These are phyloP conservation scores for Malus fusca DNA, from an alignment of 306 rosid species.

Conservation along the genomic window DNA sequence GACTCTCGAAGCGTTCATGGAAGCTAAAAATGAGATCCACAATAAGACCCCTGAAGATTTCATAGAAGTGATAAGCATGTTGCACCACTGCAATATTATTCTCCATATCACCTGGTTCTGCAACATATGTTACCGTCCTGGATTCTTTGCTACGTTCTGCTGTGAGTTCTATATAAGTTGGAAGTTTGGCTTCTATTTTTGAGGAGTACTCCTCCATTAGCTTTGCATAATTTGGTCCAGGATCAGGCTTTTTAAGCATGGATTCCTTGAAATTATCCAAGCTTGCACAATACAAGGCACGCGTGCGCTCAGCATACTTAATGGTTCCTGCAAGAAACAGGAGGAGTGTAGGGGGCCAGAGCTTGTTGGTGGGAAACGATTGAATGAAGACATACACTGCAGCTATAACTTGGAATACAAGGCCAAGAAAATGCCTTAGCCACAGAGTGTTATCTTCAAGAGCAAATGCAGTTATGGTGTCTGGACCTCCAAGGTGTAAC, in stretches of 20 bases:
- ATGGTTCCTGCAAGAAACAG: constrained; percentile 32
- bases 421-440: constrained; percentile 39
- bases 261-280: constrained; percentile 20
- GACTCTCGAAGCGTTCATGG: constrained; percentile 25
- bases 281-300: constrained; percentile 30
- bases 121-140: background rate
- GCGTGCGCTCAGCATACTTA: constrained; percentile 39
- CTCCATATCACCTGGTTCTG: background rate
- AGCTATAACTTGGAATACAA: constrained; percentile 23
- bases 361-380: constrained; percentile 28
- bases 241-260: constrained; percentile 22
- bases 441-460: constrained; percentile 43
- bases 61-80: constrained; percentile 23
- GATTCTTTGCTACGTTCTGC: constrained; percentile 15
- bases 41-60: constrained; percentile 31
- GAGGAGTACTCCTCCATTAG: constrained; percentile 33
- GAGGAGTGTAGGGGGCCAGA: constrained; percentile 23
- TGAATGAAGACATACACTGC: constrained; percentile 29
- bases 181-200: constrained; percentile 12
- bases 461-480: constrained; percentile 47
- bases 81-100: constrained; percentile 4
- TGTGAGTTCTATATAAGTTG: constrained; percentile 11
- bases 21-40: constrained; percentile 42
- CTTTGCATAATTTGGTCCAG: constrained; percentile 41
- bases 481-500: constrained; percentile 49